A percentile compares a stretch with the other conserved stretches of the same genome.
Evolutionary conservation across 768 basidiomycete genomes (phyloP).

Genomic region (Dacryopinax spathularia): DNA sequence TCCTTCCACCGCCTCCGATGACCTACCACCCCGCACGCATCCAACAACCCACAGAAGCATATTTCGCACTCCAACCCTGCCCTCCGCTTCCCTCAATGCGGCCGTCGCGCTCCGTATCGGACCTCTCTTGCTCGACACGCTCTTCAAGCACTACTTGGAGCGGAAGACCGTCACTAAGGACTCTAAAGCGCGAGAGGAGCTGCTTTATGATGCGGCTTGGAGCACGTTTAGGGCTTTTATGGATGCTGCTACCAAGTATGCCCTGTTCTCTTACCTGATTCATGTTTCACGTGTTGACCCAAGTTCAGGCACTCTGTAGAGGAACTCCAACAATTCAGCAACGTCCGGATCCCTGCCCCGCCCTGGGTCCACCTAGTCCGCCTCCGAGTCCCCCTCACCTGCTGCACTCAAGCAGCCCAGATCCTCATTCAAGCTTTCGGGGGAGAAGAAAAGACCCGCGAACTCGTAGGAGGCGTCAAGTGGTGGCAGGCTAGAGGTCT

Average conservation of each 20-base stretch:
- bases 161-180: conserved; percentile 26
- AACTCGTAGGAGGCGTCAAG: conserved; percentile 73
- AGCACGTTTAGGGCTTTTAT: conserved; percentile 67
- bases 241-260: conserved; percentile 53
- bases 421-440: conserved; percentile 66
- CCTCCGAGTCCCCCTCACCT: conserved; percentile 55
- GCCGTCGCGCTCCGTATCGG: conserved; percentile 52
- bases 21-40: too few species aligned
- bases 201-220: conserved; percentile 59
- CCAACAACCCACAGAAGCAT: too few species aligned
- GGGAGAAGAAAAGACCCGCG: conserved; percentile 53
- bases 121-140: conserved; percentile 56
- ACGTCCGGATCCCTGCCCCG: conserved; percentile 69
- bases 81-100: conserved; percentile 36
- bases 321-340: conserved; percentile 63
- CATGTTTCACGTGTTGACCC: conserved; percentile 20
- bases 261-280: background rate
- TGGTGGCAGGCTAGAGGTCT: conserved; percentile 96
- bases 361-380: conserved; percentile 68
- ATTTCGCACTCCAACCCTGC: too few species aligned
- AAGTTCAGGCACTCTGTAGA: conserved; percentile 61
- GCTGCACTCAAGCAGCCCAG: conserved; percentile 59
- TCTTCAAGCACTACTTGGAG: conserved; percentile 78
- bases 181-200: conserved; percentile 44
- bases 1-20: too few species aligned